Base-by-base conservation (phyloP, 2,329 filamentous ascomycete genomes). In the Aurifilum marmelostoma region DNA sequence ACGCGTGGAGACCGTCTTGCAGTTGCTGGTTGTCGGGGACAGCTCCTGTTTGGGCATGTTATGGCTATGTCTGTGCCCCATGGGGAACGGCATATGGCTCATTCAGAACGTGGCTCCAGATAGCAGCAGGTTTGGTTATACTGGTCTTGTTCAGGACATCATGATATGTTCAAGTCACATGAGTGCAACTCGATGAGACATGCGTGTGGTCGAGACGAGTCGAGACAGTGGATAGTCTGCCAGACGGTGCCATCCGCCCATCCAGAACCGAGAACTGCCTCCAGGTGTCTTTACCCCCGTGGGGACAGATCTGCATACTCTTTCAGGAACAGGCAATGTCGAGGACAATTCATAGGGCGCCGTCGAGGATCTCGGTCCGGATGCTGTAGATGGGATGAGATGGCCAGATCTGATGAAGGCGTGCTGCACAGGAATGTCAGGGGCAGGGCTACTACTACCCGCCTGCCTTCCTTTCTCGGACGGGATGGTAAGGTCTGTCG, bases 1-100 rank as follows among this genome's bases (percentile, higher is more conserved):
- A 63, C 41, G 60, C 60, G 60, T 32, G 39, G 60, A 63, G 43
- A 47, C 43, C 43, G 21, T 47, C 43, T n/a, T 47, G 18, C 21
- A 34, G 54, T 39, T 37, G 60, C 41, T 29, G 56, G 16, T 32
- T 59, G 56, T n/a, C 32, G 56, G 29, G 6, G 18, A 37, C 29
- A 9, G 29, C 37, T 21, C 32, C 56, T 12, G 29, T 37, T 37
- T 37, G 56, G 56, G 56, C 32, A 37, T 21, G 32, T 34, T 59
- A 21, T 34, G 29, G 21, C 16, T 3, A n/a, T 34, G 29, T 14
- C 56, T 37, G 29, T 21, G 56, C 56, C 56, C 56, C 56, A 37
- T 18, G 32, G 29, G 29, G 8, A n/a, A 59, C 32, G 56, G 27
- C 24, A 56, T 32, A 29, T 29, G 24, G n/a, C 2, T 27, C 50